These are phyloP conservation scores for Kwoniella sp. DNA, from an alignment of 768 basidiomycete species.

Conservation along the genomic window DNA sequence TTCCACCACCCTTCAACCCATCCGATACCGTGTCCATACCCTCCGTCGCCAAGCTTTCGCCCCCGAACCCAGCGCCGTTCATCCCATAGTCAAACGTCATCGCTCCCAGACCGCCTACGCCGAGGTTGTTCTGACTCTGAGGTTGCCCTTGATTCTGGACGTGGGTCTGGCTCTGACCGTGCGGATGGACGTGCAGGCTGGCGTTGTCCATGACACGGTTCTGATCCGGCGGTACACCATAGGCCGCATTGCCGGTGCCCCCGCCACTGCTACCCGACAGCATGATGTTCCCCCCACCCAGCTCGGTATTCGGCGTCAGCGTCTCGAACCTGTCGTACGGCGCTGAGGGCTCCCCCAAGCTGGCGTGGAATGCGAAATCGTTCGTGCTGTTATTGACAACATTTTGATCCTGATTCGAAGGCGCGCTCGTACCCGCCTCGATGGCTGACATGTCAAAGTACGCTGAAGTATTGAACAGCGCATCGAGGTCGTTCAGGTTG, in stretches of 20 bases:
- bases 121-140: not conserved
- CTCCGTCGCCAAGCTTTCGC: conserved; percentile 31
- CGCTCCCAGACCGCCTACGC: not conserved
- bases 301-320: conserved; percentile 22
- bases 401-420: not conserved
- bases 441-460: conserved; percentile 48
- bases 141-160: not conserved
- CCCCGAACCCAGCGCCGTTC: conserved; percentile 26
- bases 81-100: conserved; percentile 23
- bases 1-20: conserved; percentile 29
- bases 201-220: no score
- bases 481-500: conserved; percentile 36
- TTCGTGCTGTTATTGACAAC: not conserved
- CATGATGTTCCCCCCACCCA: conserved; percentile 24
- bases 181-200: no score
- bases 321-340: conserved; percentile 39
- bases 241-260: no score
- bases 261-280: conserved; percentile 1
- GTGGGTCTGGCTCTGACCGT: not conserved
- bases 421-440: conserved; percentile 23
- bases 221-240: no score
- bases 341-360: conserved; percentile 33
- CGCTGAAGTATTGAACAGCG: conserved; percentile 46
- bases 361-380: conserved; percentile 1
- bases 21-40: conserved; percentile 43